Percentiles rank a stretch among this genome's conserved stretches.
These are phyloP conservation scores for Heritiera fomes DNA, from an alignment of 345 rosid genomes.

Conservation along the genomic window DNA sequence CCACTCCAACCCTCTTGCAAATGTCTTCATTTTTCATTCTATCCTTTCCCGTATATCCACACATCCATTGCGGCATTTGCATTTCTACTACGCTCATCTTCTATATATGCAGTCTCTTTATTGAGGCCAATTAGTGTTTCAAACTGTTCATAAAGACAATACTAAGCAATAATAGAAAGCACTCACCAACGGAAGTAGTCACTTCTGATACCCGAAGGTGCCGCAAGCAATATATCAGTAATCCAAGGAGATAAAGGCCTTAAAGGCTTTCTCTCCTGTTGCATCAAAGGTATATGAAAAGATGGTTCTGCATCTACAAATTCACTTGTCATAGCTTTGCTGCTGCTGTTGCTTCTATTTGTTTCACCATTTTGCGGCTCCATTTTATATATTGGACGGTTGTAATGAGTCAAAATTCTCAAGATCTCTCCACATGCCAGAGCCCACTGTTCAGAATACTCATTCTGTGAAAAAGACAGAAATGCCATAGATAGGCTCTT, in stretches of 20 bases:
- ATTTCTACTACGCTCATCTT: not conserved
- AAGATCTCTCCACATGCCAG: conserved; percentile 95
- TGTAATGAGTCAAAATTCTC: conserved; percentile 93
- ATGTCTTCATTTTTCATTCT: too few species aligned
- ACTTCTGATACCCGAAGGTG: conserved; percentile 90
- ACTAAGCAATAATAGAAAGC: not conserved
- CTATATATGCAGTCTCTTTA: not conserved
- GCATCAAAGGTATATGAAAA: conserved; percentile 40
- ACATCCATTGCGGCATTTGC: too few species aligned
- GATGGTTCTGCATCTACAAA: conserved; percentile 47
- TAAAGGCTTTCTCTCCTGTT: conserved; percentile 77
- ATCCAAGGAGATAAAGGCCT: conserved; percentile 98
- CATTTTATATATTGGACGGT: conserved; percentile 85
- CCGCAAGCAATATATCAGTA: conserved; percentile 89
- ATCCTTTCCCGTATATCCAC: too few species aligned
- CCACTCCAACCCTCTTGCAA: too few species aligned
- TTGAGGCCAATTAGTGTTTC: not conserved
- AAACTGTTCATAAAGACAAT: not conserved
- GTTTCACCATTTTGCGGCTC: conserved; percentile 59
- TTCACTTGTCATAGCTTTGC: conserved; percentile 46
- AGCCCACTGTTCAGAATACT: conserved; percentile 98
- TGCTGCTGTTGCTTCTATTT: conserved; percentile 49
- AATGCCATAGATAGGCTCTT: not conserved
- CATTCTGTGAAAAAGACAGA: conserved; percentile 54
- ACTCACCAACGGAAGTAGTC: conserved; percentile 98